phyloP scores from a whole-genome alignment of 2,329 filamentous ascomycete species.

The Penicillium griseofulvum region DNA sequence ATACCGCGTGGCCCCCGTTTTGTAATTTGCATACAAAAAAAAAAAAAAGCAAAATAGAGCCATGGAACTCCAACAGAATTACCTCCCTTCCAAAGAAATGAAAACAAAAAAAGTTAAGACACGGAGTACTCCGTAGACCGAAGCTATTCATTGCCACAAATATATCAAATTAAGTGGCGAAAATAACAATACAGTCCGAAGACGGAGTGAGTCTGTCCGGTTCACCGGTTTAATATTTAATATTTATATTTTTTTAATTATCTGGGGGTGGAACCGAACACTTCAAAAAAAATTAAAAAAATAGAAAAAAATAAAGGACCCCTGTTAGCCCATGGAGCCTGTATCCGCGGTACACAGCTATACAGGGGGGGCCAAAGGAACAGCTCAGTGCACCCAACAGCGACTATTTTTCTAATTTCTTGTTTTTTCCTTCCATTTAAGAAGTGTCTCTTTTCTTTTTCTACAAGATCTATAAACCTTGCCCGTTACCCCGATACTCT shows the following conservation, averaged over 20 bases:
- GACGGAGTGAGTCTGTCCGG: conserved; percentile 1
- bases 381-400: conserved; percentile 24
- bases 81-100: too few relatives aligned
- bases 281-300: background rate
- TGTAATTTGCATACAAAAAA: conserved; percentile 4
- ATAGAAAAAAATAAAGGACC: background rate
- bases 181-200: background rate
- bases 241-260: background rate
- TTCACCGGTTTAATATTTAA: conserved; percentile 16
- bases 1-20: conserved; percentile 5
- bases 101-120: too few relatives aligned
- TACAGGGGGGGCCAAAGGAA: conserved; percentile 27
- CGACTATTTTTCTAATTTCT: conserved; percentile 12
- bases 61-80: too few relatives aligned
- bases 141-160: conserved; percentile 15
- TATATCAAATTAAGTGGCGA: conserved; percentile 22
- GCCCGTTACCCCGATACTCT: background rate
- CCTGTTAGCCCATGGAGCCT: conserved; percentile 18
- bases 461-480: conserved; percentile 23
- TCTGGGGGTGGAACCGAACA: conserved; percentile 22
- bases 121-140: conserved; percentile 8
- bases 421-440: conserved; percentile 19
- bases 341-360: conserved; percentile 28
- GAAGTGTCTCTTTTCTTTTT: conserved; percentile 5
- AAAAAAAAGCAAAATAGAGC: too few relatives aligned